Conservation (phyloP, 345 rosid species). For the Salix brachista region DNA sequence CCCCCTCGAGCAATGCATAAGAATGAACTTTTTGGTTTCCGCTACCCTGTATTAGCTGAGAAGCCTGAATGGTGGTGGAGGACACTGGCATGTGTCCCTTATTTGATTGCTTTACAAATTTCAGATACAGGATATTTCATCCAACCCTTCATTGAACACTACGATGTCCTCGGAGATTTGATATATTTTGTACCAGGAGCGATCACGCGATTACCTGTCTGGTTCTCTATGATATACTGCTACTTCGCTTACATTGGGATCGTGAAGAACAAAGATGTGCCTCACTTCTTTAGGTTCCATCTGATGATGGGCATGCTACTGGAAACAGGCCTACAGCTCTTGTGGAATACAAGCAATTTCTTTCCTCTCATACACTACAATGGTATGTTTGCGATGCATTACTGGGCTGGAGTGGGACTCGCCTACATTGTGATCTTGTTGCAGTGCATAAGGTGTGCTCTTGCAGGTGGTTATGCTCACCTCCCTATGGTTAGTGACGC, state of each 20-base stretch:
- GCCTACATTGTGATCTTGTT: constrained; percentile 50
- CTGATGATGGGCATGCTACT: constrained; percentile 86
- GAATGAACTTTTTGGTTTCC: constrained; percentile 42
- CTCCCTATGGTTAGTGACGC: constrained; percentile 65
- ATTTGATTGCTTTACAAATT: constrained; percentile 67
- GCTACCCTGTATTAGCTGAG: constrained; percentile 39
- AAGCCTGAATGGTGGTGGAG: constrained; percentile 91
- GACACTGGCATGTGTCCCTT: constrained; percentile 66
- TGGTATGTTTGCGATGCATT: constrained; percentile 59
- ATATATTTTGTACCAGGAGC: constrained; percentile 72
- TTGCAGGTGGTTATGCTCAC: constrained; percentile 56
- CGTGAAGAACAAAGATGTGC: constrained; percentile 62
- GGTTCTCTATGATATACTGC: constrained; percentile 72
- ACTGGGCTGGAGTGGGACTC: constrained; percentile 65
- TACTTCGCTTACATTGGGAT: constrained; percentile 48
- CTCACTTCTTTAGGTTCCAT: constrained; percentile 84
- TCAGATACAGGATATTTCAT: constrained; percentile 63
- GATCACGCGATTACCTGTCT: constrained; percentile 54
- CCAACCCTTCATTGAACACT: constrained; percentile 59
- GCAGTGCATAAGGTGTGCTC: constrained; percentile 63
- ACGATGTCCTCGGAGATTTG: constrained; percentile 46
- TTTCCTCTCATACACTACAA: constrained; percentile 67
- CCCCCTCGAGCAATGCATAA: constrained; percentile 22
- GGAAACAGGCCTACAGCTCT: constrained; percentile 60
- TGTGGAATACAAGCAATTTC: constrained; percentile 66